Conservation (phyloP, 192 early-diverging fungal genomes). For the Coemansia umbellata region DNA sequence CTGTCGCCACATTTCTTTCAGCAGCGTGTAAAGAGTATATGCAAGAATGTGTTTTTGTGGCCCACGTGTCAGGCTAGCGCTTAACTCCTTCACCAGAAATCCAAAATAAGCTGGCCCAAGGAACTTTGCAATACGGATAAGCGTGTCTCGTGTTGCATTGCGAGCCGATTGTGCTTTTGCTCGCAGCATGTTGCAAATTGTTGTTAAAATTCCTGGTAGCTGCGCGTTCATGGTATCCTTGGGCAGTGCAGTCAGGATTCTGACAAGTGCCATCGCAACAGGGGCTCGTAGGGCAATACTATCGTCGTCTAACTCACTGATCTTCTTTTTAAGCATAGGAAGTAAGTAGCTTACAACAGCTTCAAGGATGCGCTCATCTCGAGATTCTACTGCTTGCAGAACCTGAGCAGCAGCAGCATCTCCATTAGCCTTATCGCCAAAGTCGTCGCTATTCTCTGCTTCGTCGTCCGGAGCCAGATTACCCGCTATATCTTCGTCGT, state of each 20-base stretch:
- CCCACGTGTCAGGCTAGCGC: constrained; percentile 71
- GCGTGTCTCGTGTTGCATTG: constrained; percentile 78
- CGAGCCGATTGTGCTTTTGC: constrained; percentile 75
- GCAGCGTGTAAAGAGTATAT: constrained; percentile 82
- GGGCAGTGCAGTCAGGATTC: constrained; percentile 79
- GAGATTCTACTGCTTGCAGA: not conserved
- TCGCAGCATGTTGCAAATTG: constrained; percentile 82
- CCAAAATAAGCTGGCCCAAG: constrained; percentile 80
- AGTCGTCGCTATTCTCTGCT: constrained; percentile 31
- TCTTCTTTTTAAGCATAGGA: constrained; percentile 74
- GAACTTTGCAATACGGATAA: constrained; percentile 80
- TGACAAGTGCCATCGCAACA: constrained; percentile 78
- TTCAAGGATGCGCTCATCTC: constrained; percentile 62
- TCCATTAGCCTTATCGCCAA: constrained; percentile 30
- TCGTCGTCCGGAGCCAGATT: not conserved
- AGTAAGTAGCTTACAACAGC: constrained; percentile 72
- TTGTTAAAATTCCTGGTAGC: constrained; percentile 83
- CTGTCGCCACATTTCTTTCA: constrained; percentile 62
- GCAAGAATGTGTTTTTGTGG: constrained; percentile 94
- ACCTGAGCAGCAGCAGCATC: constrained; percentile 11
- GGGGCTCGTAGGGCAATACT: constrained; percentile 79
- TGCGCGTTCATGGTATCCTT: constrained; percentile 68
- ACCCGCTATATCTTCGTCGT: constrained; percentile 23
- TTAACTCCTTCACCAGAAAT: constrained; percentile 87
- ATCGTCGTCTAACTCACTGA: constrained; percentile 70